A percentile compares a stretch with the other conserved stretches of the same genome.
These are phyloP conservation scores for Euphrasia arctica DNA, from an alignment of 305 asterid species.

Conservation along the genomic window DNA sequence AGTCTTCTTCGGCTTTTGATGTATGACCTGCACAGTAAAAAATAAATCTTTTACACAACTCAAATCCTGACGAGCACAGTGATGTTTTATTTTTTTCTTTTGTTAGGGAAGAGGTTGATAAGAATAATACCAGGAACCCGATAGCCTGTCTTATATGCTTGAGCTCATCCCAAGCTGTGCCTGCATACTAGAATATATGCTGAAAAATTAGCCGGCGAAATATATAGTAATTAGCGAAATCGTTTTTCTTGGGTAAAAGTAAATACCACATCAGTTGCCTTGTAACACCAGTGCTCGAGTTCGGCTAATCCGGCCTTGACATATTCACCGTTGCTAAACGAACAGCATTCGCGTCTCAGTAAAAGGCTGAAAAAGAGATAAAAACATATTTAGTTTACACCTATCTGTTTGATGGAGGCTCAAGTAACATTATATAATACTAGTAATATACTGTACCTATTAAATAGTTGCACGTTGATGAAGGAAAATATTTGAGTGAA, in stretches of 20 bases:
- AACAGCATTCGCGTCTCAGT: conserved; percentile 97
- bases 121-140: conserved; percentile 79
- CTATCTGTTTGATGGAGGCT: not conserved
- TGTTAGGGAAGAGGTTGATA: conserved; percentile 18
- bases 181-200: conserved; percentile 71
- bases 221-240: not conserved
- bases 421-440: not conserved
- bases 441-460: conserved; percentile 50
- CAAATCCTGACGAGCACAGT: not conserved
- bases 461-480: conserved; percentile 91
- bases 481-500: conserved; percentile 92
- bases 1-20: conserved; percentile 97
- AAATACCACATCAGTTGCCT: conserved; percentile 88
- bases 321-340: conserved; percentile 96
- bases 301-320: conserved; percentile 97
- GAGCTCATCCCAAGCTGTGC: conserved; percentile 97
- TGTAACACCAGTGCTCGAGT: conserved; percentile 96
- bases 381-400: not conserved
- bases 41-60: not conserved
- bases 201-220: conserved; percentile 26
- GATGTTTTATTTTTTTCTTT: not conserved
- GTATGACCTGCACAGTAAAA: conserved; percentile 66
- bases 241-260: conserved; percentile 4
- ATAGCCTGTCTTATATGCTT: conserved; percentile 96
- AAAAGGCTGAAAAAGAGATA: conserved; percentile 53